Conservation (phyloP, 306 rosid species). For the Inga leiocalycina region DNA sequence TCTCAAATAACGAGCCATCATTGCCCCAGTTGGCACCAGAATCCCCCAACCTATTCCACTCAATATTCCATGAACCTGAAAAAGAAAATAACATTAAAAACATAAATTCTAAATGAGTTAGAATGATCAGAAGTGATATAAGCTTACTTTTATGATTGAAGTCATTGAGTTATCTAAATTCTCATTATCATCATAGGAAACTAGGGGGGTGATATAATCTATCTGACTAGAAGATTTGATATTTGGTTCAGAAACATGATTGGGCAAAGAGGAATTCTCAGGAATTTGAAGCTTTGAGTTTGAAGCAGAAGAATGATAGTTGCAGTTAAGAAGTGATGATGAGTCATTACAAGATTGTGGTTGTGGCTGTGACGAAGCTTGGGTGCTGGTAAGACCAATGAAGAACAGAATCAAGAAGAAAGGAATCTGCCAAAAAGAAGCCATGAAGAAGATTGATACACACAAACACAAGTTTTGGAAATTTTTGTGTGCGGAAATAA, state of each 20-base stretch:
- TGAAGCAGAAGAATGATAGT: background rate
- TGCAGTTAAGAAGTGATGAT: background rate
- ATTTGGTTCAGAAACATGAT: background rate
- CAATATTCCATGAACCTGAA: constrained; percentile 40
- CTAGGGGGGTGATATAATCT: constrained; percentile 26
- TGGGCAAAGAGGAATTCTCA: background rate
- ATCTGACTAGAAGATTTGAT: background rate
- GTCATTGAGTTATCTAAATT: background rate
- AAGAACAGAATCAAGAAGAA: background rate
- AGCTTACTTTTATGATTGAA: constrained; percentile 18
- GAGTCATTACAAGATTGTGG: background rate
- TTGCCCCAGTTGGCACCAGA: constrained; percentile 40
- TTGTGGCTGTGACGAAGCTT: background rate
- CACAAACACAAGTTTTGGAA: background rate
- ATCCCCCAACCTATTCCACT: constrained; percentile 47
- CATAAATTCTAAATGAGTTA: background rate
- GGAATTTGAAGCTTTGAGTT: background rate
- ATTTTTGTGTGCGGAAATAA: background rate
- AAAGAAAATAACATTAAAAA: background rate
- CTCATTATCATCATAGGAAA: background rate
- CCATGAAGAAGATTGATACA: background rate
- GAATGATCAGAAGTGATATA: too few relatives aligned
- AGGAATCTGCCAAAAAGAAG: background rate
- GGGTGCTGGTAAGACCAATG: background rate
- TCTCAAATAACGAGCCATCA: constrained; percentile 36